A percentile compares a stretch with the other conserved stretches of the same genome.
phyloP scores from a whole-genome alignment of 805 yeast genomes.

The Sugiyamaella lignohabitans region DNA sequence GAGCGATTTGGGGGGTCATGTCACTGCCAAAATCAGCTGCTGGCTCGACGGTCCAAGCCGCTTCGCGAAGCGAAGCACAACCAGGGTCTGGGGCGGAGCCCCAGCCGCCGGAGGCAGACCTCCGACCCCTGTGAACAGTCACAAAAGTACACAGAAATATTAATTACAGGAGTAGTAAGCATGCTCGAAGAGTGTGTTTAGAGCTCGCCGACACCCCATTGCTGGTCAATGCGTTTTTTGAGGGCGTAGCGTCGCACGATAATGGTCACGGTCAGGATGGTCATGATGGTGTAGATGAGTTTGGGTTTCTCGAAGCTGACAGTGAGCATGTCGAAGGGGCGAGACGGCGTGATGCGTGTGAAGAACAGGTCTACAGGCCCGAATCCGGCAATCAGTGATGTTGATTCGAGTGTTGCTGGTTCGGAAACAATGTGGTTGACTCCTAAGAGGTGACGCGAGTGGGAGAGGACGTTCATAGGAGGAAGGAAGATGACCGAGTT shows the following conservation, averaged over 20 bases:
- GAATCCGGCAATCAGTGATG: constrained; percentile 57
- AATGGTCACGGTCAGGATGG: constrained; percentile 13
- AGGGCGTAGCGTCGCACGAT: background rate
- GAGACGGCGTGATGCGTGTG: constrained; percentile 71
- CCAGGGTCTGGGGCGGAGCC: background rate
- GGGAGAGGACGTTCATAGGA: constrained; percentile 46
- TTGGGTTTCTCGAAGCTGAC: constrained; percentile 60
- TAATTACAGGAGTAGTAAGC: too few relatives aligned
- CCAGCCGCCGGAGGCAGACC: constrained; percentile 1
- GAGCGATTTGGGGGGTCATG: too few relatives aligned
- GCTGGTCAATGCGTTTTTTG: background rate
- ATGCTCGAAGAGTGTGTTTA: too few relatives aligned
- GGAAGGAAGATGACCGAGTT: constrained; percentile 52
- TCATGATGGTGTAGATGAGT: constrained; percentile 52
- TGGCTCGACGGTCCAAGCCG: background rate
- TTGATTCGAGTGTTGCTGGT: constrained; percentile 74
- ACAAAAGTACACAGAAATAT: too few relatives aligned
- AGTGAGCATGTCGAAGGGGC: constrained; percentile 71
- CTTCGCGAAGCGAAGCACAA: background rate
- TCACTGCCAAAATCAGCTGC: too few relatives aligned
- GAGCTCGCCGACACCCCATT: background rate
- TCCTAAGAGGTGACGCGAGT: constrained; percentile 39
- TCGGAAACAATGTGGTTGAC: constrained; percentile 39
- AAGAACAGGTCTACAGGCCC: constrained; percentile 58
- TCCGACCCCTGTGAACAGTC: too few relatives aligned